These are phyloP conservation scores for Vinca minor DNA, from an alignment of 257 asterid genomes.

Conservation along the genomic window DNA sequence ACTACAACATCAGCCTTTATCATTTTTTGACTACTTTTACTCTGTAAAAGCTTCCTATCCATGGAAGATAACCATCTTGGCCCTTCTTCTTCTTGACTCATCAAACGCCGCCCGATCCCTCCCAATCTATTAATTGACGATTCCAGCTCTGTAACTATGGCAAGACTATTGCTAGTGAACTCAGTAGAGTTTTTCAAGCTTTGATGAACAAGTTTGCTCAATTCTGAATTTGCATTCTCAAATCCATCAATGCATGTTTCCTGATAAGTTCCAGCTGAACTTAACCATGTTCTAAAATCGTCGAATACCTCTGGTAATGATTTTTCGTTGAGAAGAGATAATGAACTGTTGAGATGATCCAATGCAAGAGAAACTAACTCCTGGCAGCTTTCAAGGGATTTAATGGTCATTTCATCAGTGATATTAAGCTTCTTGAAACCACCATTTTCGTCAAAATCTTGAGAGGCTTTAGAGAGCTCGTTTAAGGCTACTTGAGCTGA, in stretches of 20 bases:
- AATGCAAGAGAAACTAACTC: conserved; percentile 33
- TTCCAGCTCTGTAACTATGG: conserved; percentile 19
- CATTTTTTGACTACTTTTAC: conserved; percentile 7
- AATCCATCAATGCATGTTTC: conserved; percentile 65
- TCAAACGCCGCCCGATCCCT: conserved; percentile 38
- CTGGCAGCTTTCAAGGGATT: conserved; percentile 31
- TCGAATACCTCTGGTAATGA: conserved; percentile 18
- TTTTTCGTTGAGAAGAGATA: conserved; percentile 20
- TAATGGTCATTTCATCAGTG: conserved; percentile 22
- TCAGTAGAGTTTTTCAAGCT: conserved; percentile 41
- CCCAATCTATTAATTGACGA: conserved; percentile 20
- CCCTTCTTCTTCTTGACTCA: conserved; percentile 24
- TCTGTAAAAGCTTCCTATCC: conserved; percentile 38
- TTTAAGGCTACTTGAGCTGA: conserved; percentile 34
- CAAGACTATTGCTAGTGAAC: conserved; percentile 66
- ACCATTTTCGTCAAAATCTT: conserved; percentile 4
- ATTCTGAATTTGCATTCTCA: conserved; percentile 8
- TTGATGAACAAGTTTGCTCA: conserved; percentile 9
- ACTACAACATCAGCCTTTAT: conserved; percentile 38
- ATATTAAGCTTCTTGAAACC: conserved; percentile 20
- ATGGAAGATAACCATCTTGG: conserved; percentile 41
- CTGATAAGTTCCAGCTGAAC: conserved; percentile 67
- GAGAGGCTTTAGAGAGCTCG: conserved; percentile 29
- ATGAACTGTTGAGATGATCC: conserved; percentile 42
- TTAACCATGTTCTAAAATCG: conserved; percentile 68